Evolutionary conservation across 352 stramenopile genomes (phyloP).

Genomic region (Phytopythium helicoides): DNA sequence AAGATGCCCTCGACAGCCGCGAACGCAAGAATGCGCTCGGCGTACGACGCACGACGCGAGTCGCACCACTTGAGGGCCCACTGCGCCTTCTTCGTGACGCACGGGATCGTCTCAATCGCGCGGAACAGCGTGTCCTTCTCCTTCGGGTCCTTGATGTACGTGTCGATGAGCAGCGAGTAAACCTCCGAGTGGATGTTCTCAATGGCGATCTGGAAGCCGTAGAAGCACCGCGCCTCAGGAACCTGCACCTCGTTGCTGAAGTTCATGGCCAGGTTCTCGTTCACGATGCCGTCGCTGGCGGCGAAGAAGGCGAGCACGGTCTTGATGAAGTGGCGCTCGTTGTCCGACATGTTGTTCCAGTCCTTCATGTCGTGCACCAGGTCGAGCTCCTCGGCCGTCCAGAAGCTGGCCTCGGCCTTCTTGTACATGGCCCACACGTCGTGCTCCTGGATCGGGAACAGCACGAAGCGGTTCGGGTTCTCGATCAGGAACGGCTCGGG

Average conservation of each 20-base stretch:
- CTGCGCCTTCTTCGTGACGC: conserved; percentile 96
- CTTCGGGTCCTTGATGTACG: conserved; percentile 95
- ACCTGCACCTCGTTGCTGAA: conserved; percentile 98
- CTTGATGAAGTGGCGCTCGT: conserved; percentile 98
- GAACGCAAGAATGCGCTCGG: conserved; percentile 97
- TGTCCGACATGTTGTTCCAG: conserved; percentile 92
- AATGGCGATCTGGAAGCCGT: conserved; percentile 99
- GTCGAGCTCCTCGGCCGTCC: conserved; percentile 99
- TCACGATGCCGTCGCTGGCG: conserved; percentile 98
- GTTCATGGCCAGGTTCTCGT: conserved; percentile 99
- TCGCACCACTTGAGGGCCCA: conserved; percentile 98
- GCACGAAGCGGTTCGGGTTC: conserved; percentile 96
- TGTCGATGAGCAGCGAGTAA: conserved; percentile 99
- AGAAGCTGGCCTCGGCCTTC: conserved; percentile 99
- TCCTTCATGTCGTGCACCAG: conserved; percentile 95
- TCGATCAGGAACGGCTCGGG: conserved; percentile 93
- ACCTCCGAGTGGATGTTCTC: conserved; percentile 99
- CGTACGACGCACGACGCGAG: conserved; percentile 90
- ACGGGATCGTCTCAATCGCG: conserved; percentile 98
- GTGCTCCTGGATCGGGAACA: conserved; percentile 97
- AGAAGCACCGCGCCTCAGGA: conserved; percentile 98
- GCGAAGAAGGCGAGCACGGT: conserved; percentile 99
- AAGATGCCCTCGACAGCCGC: conserved; percentile 99
- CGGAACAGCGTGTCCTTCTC: conserved; percentile 96
- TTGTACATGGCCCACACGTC: conserved; percentile 99